Conservation (phyloP, 805 yeast genomes). For the Candida ascalaphidarum region DNA sequence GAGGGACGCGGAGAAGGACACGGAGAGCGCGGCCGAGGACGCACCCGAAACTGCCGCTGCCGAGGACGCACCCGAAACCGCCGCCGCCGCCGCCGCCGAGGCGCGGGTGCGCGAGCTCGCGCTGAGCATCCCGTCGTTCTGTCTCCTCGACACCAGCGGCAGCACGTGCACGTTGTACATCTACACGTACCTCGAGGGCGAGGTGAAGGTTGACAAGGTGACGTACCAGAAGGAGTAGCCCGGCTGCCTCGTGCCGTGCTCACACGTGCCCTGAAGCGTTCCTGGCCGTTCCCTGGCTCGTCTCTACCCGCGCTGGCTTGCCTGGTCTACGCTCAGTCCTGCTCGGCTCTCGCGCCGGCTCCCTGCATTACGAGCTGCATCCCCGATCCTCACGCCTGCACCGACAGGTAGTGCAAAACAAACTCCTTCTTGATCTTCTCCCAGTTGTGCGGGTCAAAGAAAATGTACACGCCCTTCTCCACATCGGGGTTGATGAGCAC, state of each 20-base stretch:
- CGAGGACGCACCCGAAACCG: slow-evolving; percentile 2
- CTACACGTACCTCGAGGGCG: slow-evolving; percentile 72
- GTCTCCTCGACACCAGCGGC: slow-evolving; percentile 80
- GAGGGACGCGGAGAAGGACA: not conserved
- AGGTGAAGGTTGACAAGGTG: slow-evolving; percentile 86
- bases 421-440: slow-evolving; percentile 75
- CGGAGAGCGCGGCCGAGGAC: not conserved
- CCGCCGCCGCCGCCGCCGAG: slow-evolving; percentile 6
- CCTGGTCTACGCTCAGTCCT: too few species aligned
- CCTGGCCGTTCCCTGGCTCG: too few species aligned
- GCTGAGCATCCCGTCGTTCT: slow-evolving; percentile 67
- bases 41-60: slow-evolving; percentile 4
- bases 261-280: too few species aligned
- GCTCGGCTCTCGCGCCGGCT: too few species aligned
- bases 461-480: slow-evolving; percentile 88
- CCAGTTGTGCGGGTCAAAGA: slow-evolving; percentile 95
- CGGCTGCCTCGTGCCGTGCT: not conserved
- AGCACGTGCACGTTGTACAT: slow-evolving; percentile 72
- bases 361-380: too few species aligned
- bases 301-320: too few species aligned
- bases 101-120: slow-evolving; percentile 12
- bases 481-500: slow-evolving; percentile 70
- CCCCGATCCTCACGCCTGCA: slow-evolving; percentile 21
- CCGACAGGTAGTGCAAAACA: slow-evolving; percentile 41
- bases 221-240: slow-evolving; percentile 23